Evolutionary conservation across 176 grass and related monocot genomes (phyloP).

Genomic region (Cenchrus fungigraminus): DNA sequence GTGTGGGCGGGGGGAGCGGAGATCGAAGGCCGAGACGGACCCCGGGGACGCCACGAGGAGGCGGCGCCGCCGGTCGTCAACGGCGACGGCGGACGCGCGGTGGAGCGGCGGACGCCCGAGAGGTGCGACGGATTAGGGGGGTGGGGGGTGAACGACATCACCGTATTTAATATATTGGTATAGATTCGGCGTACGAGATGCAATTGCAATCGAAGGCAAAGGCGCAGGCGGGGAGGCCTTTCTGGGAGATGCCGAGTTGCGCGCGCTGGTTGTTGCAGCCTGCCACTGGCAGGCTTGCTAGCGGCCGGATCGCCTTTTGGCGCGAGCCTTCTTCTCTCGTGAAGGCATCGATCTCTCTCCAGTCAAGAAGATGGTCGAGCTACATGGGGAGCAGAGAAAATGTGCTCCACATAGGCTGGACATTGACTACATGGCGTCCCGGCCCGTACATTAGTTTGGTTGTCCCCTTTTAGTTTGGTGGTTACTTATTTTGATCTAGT

Average conservation of each 20-base stretch:
- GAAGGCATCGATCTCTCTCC: neutral
- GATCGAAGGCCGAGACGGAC: too few relatives aligned
- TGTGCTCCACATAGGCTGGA: neutral
- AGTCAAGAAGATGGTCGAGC: neutral
- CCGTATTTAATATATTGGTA: too few relatives aligned
- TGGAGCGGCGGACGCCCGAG: too few relatives aligned
- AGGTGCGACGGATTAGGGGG: too few relatives aligned
- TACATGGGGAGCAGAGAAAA: neutral
- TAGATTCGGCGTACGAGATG: neutral
- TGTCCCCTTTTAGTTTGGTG: too few relatives aligned
- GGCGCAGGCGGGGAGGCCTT: neutral
- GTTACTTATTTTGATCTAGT: too few relatives aligned
- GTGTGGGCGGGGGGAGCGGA: too few relatives aligned
- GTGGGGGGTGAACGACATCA: too few relatives aligned
- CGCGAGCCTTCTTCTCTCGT: neutral
- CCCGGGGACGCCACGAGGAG: too few relatives aligned
- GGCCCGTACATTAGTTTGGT: neutral
- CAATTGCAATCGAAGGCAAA: neutral
- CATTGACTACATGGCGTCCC: too few relatives aligned
- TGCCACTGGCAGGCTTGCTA: conserved; percentile 8
- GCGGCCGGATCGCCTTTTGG: neutral
- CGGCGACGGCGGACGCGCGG: too few relatives aligned
- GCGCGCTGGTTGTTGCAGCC: neutral
- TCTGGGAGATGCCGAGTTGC: neutral
- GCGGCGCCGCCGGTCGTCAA: too few relatives aligned